Conservation (phyloP, 2,329 filamentous ascomycete genomes). For the Fusarium brevicatenulatum region DNA sequence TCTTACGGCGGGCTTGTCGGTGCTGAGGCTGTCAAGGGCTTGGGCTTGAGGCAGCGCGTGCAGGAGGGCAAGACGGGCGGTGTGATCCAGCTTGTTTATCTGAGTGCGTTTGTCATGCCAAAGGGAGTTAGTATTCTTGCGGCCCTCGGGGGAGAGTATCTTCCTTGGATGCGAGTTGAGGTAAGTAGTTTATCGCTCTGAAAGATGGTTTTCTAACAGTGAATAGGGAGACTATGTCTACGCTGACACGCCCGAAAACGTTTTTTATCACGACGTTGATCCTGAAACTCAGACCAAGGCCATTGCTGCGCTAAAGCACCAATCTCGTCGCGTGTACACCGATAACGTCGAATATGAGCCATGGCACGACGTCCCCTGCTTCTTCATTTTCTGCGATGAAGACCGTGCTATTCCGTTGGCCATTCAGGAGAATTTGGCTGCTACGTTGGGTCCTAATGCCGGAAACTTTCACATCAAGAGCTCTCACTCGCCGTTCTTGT, state of each 20-base stretch:
- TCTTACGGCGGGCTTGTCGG: slow-evolving; percentile 17
- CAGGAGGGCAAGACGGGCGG: slow-evolving; percentile 12
- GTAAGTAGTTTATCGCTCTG: neutral
- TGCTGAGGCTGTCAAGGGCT: neutral
- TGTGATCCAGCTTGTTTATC: slow-evolving; percentile 5
- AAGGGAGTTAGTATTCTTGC: neutral
- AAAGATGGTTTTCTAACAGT: accelerated
- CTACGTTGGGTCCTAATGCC: neutral
- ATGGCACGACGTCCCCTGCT: slow-evolving; percentile 4
- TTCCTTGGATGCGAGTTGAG: slow-evolving; percentile 17
- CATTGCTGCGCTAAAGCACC: neutral
- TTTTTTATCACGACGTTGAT: slow-evolving; percentile 15
- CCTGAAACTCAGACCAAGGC: neutral
- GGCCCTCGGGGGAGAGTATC: slow-evolving; percentile 3
- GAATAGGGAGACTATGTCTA: slow-evolving; percentile 9
- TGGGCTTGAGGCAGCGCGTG: slow-evolving; percentile 7
- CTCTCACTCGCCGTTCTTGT: slow-evolving; percentile 17
- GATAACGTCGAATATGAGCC: slow-evolving; percentile 3
- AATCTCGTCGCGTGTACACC: slow-evolving; percentile 8
- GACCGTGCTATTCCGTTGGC: slow-evolving; percentile 4
- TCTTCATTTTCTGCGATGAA: slow-evolving; percentile 7
- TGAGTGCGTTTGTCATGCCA: slow-evolving; percentile 5
- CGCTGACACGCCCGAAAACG: neutral
- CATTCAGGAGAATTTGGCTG: slow-evolving; percentile 5
- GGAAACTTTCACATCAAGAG: neutral